Conservation (phyloP, 345 rosid genomes). For the Angophora floribunda region DNA sequence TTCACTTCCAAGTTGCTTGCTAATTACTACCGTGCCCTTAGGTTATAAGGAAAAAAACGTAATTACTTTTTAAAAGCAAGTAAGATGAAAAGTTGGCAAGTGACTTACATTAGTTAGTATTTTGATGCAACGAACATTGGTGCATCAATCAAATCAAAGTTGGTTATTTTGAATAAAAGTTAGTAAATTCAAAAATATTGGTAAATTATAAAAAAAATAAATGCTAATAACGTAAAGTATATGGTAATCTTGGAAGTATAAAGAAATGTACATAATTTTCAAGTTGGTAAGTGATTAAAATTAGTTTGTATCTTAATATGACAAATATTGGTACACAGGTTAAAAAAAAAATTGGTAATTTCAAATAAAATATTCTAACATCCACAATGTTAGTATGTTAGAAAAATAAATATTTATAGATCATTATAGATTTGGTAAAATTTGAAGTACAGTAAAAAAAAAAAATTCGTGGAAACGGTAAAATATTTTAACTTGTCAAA, state of each 20-base stretch:
- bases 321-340: neutral
- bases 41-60: no score
- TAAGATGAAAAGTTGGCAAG: neutral
- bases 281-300: neutral
- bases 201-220: no score
- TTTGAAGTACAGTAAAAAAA: neutral
- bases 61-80: neutral
- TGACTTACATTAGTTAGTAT: neutral
- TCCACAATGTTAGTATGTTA: neutral
- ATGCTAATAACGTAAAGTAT: neutral
- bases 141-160: neutral
- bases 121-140: no score
- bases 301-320: neutral
- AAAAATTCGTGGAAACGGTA: no score
- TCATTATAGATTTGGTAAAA: neutral
- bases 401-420: no score
- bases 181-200: no score
- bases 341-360: no score
- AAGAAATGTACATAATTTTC: neutral
- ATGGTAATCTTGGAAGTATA: neutral
- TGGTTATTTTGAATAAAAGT: neutral
- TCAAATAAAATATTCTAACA: neutral
- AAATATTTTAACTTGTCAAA: no score
- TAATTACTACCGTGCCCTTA: no score
- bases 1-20: neutral